These are phyloP conservation scores for Corinectria fuckeliana DNA, from an alignment of 2,329 filamentous ascomycete genomes.

Conservation along the genomic window DNA sequence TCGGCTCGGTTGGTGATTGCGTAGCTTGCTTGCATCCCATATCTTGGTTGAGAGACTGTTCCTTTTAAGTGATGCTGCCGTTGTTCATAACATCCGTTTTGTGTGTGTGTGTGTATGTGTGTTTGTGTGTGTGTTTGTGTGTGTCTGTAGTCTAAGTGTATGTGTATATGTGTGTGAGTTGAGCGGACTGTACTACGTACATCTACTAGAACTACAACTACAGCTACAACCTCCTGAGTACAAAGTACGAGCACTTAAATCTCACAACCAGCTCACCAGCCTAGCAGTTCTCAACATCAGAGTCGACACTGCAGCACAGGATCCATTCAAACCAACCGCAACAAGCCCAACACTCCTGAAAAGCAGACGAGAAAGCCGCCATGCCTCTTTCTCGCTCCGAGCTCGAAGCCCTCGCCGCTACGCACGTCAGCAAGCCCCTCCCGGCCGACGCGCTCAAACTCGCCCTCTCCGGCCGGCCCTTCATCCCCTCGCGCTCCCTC, in stretches of 20 bases:
- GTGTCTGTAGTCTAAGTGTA: no score
- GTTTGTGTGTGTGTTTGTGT: no score
- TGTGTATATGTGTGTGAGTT: no score
- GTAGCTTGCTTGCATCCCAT: no score
- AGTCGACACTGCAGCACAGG: background rate
- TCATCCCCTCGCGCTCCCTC: slow-evolving; percentile 53
- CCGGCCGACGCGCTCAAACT: slow-evolving; percentile 44
- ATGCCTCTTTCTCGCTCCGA: slow-evolving; percentile 36
- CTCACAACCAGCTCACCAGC: background rate
- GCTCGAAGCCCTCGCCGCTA: slow-evolving; percentile 48
- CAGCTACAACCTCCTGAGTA: background rate
- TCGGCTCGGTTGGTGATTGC: no score
- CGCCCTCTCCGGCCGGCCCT: slow-evolving; percentile 51
- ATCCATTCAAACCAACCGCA: background rate
- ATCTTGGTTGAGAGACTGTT: no score
- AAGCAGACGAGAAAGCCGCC: background rate
- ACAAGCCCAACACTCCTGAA: background rate
- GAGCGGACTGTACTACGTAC: no score
- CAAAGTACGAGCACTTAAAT: background rate
- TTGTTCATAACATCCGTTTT: no score
- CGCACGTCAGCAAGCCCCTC: slow-evolving; percentile 49
- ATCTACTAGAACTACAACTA: no score
- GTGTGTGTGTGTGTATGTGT: no score
- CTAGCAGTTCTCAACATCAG: background rate
- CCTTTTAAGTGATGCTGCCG: no score